These are phyloP conservation scores for Agrocybe pediades DNA, from an alignment of 768 basidiomycete species.

Conservation along the genomic window DNA sequence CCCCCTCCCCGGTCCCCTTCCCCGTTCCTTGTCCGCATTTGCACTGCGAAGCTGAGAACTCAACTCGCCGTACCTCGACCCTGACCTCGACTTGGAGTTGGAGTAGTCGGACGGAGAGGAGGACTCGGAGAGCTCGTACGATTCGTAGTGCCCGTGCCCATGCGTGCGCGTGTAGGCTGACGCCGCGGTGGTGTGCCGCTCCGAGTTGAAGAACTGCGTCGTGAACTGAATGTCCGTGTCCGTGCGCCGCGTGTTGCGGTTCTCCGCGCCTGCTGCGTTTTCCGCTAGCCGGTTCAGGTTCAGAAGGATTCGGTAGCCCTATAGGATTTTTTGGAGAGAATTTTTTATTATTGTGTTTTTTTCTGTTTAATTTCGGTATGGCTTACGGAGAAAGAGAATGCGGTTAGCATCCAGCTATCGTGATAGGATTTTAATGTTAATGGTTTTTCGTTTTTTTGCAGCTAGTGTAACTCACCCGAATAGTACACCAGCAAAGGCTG, in stretches of 20 bases:
- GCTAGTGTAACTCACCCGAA: conserved; percentile 30
- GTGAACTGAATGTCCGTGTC: conserved; percentile 31
- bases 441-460: not conserved
- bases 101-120: no score
- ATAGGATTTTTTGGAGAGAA: not conserved
- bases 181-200: conserved; percentile 6
- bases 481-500: conserved; percentile 29
- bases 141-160: conserved; percentile 9
- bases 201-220: conserved; percentile 20
- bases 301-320: conserved; percentile 40
- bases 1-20: not conserved
- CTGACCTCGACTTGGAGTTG: no score
- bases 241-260: conserved; percentile 23
- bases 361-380: not conserved
- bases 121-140: conserved; percentile 20
- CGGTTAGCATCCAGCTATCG: conserved; percentile 35
- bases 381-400: conserved; percentile 35
- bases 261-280: conserved; percentile 10
- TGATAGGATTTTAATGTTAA: not conserved
- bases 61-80: no score
- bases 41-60: no score
- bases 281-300: conserved; percentile 30
- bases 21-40: not conserved
- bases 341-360: not conserved
- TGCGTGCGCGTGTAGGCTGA: not conserved